These are phyloP conservation scores for Albugo candida DNA, from an alignment of 352 stramenopile species.

Conservation along the genomic window DNA sequence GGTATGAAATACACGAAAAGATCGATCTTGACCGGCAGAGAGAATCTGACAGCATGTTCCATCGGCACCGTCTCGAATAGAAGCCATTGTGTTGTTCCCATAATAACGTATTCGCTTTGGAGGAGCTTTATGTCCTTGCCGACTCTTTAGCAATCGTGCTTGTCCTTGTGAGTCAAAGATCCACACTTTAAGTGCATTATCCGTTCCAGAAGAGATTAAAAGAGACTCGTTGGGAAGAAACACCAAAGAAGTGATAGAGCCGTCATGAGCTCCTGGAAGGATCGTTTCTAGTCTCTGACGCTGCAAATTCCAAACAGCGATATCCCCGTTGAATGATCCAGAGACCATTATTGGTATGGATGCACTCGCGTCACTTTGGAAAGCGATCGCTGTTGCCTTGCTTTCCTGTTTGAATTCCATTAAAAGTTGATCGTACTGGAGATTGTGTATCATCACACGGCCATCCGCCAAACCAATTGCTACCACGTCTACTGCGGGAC, in stretches of 20 bases:
- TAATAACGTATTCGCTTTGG: slow-evolving; percentile 82
- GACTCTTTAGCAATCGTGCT: slow-evolving; percentile 74
- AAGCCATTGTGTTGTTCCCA: slow-evolving; percentile 72
- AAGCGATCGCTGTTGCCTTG: slow-evolving; percentile 69
- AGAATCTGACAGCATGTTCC: slow-evolving; percentile 80
- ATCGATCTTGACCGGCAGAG: slow-evolving; percentile 73
- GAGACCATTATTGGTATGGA: slow-evolving; percentile 27
- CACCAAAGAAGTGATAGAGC: slow-evolving; percentile 38
- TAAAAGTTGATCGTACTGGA: slow-evolving; percentile 66
- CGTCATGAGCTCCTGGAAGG: slow-evolving; percentile 58
- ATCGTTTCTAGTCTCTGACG: slow-evolving; percentile 73
- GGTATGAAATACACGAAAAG: slow-evolving; percentile 85
- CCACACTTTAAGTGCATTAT: slow-evolving; percentile 89
- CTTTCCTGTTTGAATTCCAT: slow-evolving; percentile 68
- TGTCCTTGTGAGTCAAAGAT: slow-evolving; percentile 82
- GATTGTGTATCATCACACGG: slow-evolving; percentile 67
- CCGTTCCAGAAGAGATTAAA: slow-evolving; percentile 61
- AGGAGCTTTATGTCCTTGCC: slow-evolving; percentile 68
- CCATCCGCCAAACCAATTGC: slow-evolving; percentile 70
- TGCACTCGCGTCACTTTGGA: slow-evolving; percentile 47
- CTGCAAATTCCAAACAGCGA: slow-evolving; percentile 84
- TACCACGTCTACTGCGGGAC: slow-evolving; percentile 78
- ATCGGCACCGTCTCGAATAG: slow-evolving; percentile 66
- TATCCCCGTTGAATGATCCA: slow-evolving; percentile 47
- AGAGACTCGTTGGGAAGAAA: slow-evolving; percentile 81